Evolutionary conservation across 2,329 filamentous ascomycete species (phyloP).

Genomic region (Monosporascus sp.): DNA sequence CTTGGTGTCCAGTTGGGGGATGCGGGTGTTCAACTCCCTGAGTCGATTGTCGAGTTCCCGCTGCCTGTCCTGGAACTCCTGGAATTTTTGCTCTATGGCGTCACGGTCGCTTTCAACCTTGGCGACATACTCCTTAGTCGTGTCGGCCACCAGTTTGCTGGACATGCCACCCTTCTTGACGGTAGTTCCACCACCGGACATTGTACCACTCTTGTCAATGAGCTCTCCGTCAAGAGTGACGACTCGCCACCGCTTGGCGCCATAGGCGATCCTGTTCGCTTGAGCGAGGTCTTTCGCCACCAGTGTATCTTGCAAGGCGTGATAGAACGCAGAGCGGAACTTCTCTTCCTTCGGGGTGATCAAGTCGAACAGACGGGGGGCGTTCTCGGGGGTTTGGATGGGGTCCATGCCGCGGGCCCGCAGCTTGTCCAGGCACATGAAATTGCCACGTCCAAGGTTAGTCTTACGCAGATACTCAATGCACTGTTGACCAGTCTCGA

Average conservation of each 20-base stretch:
- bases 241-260: slow-evolving; percentile 88
- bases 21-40: slow-evolving; percentile 66
- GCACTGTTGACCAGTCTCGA: slow-evolving; percentile 94
- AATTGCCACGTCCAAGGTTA: slow-evolving; percentile 92
- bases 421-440: slow-evolving; percentile 89
- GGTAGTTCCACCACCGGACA: slow-evolving; percentile 92
- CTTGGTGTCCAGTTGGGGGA: slow-evolving; percentile 80
- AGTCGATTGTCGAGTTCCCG: slow-evolving; percentile 71
- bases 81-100: slow-evolving; percentile 73
- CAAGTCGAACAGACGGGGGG: slow-evolving; percentile 87
- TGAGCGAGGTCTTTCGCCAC: slow-evolving; percentile 92
- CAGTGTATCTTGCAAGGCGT: slow-evolving; percentile 88
- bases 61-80: slow-evolving; percentile 79
- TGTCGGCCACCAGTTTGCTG: slow-evolving; percentile 84
- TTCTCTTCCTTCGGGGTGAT: slow-evolving; percentile 82
- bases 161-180: slow-evolving; percentile 95
- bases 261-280: slow-evolving; percentile 94
- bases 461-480: slow-evolving; percentile 98
- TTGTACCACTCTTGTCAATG: slow-evolving; percentile 97
- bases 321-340: slow-evolving; percentile 89
- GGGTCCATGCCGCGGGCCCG: slow-evolving; percentile 69
- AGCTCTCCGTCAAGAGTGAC: slow-evolving; percentile 93
- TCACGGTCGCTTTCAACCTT: slow-evolving; percentile 88
- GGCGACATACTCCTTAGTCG: slow-evolving; percentile 78
- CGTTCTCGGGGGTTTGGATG: slow-evolving; percentile 86